Percentiles rank a stretch among this genome's conserved stretches.
phyloP scores from a whole-genome alignment of 768 basidiomycete genomes.

The Pisolithus marmoratus region DNA sequence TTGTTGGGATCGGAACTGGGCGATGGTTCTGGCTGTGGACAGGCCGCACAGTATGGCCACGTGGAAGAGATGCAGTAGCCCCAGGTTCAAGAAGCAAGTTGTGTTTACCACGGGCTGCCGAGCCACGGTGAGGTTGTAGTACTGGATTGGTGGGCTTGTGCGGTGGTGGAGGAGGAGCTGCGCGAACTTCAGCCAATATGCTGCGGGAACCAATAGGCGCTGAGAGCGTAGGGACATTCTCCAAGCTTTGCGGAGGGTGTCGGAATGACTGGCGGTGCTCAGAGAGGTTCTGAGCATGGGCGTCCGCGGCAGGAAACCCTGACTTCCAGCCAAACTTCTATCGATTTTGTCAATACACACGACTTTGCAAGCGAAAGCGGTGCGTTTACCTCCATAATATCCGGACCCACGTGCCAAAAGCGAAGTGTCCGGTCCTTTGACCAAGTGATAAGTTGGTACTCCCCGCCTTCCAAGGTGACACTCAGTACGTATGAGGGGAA shows the following conservation, averaged over 20 bases:
- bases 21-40: conserved; percentile 1
- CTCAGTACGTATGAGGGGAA: background rate
- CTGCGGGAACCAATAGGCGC: conserved; percentile 62
- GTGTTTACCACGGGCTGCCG: conserved; percentile 28
- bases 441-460: conserved; percentile 67
- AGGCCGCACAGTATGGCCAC: conserved; percentile 7
- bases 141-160: conserved; percentile 20
- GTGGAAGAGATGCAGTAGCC: conserved; percentile 22
- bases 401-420: conserved; percentile 81
- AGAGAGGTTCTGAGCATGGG: conserved; percentile 17
- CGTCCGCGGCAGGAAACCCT: conserved; percentile 20
- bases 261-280: conserved; percentile 44
- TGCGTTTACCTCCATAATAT: conserved; percentile 56
- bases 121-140: conserved; percentile 30
- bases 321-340: conserved; percentile 48
- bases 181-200: conserved; percentile 68
- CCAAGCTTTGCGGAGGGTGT: conserved; percentile 41
- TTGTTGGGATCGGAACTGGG: conserved; percentile 18
- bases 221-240: conserved; percentile 44
- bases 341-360: conserved; percentile 7
- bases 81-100: conserved; percentile 27
- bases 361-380: background rate
- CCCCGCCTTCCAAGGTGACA: conserved; percentile 38
- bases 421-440: conserved; percentile 88
- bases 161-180: conserved; percentile 34